These are phyloP conservation scores for Neurospora cerealis DNA, from an alignment of 495 filamentous ascomycete species.

Conservation along the genomic window DNA sequence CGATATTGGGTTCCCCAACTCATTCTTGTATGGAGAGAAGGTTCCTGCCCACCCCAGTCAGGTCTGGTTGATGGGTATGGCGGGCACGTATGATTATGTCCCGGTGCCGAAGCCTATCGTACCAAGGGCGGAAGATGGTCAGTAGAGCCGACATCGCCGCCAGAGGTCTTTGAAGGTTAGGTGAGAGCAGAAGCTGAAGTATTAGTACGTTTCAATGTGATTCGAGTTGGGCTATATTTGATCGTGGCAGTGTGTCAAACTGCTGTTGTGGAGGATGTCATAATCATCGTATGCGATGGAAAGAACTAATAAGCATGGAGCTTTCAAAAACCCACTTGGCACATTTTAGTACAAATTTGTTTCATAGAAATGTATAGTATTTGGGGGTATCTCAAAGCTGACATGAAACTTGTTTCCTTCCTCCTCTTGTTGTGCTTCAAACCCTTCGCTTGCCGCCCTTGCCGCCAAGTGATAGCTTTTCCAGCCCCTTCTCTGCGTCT, in stretches of 20 bases:
- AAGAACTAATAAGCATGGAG: background rate
- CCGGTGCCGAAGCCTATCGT: constrained; percentile 20
- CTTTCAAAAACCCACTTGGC: background rate
- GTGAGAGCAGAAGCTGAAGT: background rate
- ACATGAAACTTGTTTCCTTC: background rate
- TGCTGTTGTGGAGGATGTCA: background rate
- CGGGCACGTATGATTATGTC: constrained; percentile 40
- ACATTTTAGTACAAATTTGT: background rate
- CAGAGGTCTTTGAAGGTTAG: background rate
- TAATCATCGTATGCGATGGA: background rate
- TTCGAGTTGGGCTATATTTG: background rate
- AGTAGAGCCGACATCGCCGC: constrained; percentile 15
- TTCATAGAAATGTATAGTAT: background rate
- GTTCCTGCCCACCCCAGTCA: constrained; percentile 31
- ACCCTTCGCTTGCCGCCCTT: background rate
- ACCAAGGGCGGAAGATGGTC: constrained; percentile 15
- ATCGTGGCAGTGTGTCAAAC: background rate
- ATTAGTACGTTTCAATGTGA: background rate
- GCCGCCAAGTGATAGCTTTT: background rate
- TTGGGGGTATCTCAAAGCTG: background rate
- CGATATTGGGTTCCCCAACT: constrained; percentile 52
- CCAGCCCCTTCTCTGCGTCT: background rate
- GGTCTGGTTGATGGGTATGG: constrained; percentile 29
- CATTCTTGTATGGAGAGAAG: constrained; percentile 38
- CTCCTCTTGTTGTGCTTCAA: background rate